A percentile compares a stretch with the other conserved stretches of the same genome.
phyloP scores from a whole-genome alignment of 352 stramenopile species.

The Globisporangium splendens region DNA sequence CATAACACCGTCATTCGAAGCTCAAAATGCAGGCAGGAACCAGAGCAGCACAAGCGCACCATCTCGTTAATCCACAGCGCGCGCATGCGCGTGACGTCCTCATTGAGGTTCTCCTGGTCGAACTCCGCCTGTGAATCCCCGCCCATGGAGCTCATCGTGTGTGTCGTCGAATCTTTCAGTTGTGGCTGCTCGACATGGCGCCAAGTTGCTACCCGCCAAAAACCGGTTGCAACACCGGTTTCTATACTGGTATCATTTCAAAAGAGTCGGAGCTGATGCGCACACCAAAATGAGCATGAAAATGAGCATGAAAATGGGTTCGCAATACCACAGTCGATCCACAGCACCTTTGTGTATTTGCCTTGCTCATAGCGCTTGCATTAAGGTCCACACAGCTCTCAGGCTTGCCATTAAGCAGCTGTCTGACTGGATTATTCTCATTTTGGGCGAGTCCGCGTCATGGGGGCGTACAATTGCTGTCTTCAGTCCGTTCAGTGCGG shows the following conservation, averaged over 20 bases:
- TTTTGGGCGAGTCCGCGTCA: background rate
- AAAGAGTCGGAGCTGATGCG: too few species aligned
- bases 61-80: slow-evolving; percentile 81
- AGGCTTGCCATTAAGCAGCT: too few species aligned
- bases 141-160: slow-evolving; percentile 12
- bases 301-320: background rate
- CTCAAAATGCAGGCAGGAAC: background rate
- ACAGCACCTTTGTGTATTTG: too few species aligned
- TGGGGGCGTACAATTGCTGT: slow-evolving; percentile 22
- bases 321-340: background rate
- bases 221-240: too few species aligned
- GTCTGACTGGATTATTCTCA: too few species aligned
- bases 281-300: too few species aligned
- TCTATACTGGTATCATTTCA: too few species aligned
- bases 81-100: slow-evolving; percentile 71
- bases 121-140: slow-evolving; percentile 31
- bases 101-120: slow-evolving; percentile 72
- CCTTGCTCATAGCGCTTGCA: too few species aligned
- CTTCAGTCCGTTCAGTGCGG: slow-evolving; percentile 12
- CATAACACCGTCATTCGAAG: background rate
- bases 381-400: too few species aligned
- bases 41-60: slow-evolving; percentile 23
- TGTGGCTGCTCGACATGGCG: background rate
- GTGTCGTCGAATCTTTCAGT: background rate
- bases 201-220: too few species aligned